Evolutionary conservation across 2,329 filamentous ascomycete genomes (phyloP), one percentile per base, ranked within the genome.

Genomic region (Pseudogymnoascus sp.): DNA sequence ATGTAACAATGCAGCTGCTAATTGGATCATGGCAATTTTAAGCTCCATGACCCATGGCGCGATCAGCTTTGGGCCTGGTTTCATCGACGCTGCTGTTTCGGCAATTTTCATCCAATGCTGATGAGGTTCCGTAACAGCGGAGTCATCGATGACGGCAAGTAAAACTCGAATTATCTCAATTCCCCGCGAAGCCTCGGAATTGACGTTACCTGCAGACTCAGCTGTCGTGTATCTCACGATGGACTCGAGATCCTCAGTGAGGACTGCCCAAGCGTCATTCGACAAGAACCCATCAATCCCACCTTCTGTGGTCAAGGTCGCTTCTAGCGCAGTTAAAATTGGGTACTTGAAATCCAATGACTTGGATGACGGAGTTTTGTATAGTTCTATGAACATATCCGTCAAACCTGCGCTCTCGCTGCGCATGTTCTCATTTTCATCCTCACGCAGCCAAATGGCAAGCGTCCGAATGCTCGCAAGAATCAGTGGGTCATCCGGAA

Each of bases 361-460:
- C 7, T 60, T 65, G 26, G 64, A 50, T 4, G 61, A 60, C 40
- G 69, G 72, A 9, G 64, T 38, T 50, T 76, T 76, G 71, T 89
- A 89, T 0, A 89, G 75, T 11, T 87, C 84, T 61, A 88, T 70
- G 33, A 89, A 77, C 77, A 89, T 82, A 67, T 89, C 87, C 65
- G 79, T 80, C 60, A 89, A 73, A 0, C 84, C 85, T 0, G 80
- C 78, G 10, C 67, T 69, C 62, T 75, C 73, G 60, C 68, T 80
- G 10, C 85, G 76, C 40, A 89, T 70, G 7, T 76, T 73, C 13
- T 85, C 81, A 42, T 84, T 85, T 42, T 89, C 86, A 63, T 90
- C 87, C 66, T 90, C 87, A 7, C 84, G 78, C n/a, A 89, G 75
- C 88, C 88, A 90, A 17, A 89, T 78, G 0, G 85, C 80, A 31